Base-by-base conservation (phyloP, 192 early-diverging fungal species). In the Coemansia aciculifera region DNA sequence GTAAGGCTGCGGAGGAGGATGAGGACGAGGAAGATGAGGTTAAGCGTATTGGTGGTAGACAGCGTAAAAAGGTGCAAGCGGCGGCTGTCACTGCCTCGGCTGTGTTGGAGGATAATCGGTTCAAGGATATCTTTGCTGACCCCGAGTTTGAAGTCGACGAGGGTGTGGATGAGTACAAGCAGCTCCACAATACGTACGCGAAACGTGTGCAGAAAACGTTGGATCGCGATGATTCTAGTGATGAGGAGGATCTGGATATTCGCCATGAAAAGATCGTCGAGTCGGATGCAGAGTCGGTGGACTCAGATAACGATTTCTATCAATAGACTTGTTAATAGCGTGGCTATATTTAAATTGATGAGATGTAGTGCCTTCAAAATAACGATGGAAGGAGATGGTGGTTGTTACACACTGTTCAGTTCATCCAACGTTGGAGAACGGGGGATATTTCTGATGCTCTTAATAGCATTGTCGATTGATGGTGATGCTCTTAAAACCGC, bases 101-200 rank as follows among this genome's bases (percentile, higher is more conserved):
- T 59, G 84, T 91, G 63, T 84, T 96, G 48, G 85, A 87, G 60
- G 97, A 99, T 81, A 77, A 74, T 64, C 93, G 97, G 74, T 98
- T 99, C 85, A 80, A 74, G 63, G 90, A 86, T 59, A 68, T 98
- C 79, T 99, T 99, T 79, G 86, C 86, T 57, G 91, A 99, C 84
- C 87, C 89, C 29, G 95, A 97, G 36, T 99, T 91, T 80, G 88
- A 95, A 75, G 90, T 99, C 43, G 94, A 98, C 73, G 90, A 91
- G 66, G 84, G 84, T 10, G 87, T 85, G 3, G 85, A 87, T 62
- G 95, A 95, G 78, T 97, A 88, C 79, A 89, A 90, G 83, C 78
- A 77, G 69, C 75, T 81, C 67, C 83, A 85, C 44, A 60, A 78
- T 6, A 63, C 52, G 34, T 39, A 34, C 17, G 38, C 68, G 0